Conservation (phyloP, 129 eudicot genomes). For the Artemisia argyi region DNA sequence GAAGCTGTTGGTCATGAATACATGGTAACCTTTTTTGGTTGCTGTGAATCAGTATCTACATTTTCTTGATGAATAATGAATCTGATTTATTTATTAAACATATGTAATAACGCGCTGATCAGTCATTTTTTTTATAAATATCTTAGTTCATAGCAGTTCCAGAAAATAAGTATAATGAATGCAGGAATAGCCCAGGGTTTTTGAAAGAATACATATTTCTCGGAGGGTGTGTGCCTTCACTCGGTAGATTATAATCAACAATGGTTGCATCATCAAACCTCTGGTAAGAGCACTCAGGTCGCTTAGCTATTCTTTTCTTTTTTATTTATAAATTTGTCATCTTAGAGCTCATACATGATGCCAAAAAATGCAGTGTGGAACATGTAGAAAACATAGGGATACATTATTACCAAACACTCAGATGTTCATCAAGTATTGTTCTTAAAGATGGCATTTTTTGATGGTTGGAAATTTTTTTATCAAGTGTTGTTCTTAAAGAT, state of each 20-base stretch:
- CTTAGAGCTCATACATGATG: background rate
- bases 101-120: too few species aligned
- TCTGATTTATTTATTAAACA: background rate
- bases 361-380: constrained; percentile 58
- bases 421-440: too few species aligned
- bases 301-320: too few species aligned
- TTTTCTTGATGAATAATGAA: background rate
- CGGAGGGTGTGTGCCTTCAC: constrained; percentile 84
- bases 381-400: constrained; percentile 85
- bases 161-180: constrained; percentile 77
- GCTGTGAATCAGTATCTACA: constrained; percentile 58
- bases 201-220: constrained; percentile 91
- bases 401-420: constrained; percentile 83
- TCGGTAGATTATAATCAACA: constrained; percentile 81
- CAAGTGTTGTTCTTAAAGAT: too few species aligned
- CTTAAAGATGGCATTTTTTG: too few species aligned
- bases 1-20: constrained; percentile 98
- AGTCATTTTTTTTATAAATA: too few species aligned
- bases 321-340: too few species aligned
- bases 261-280: constrained; percentile 86
- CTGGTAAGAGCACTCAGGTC: constrained; percentile 67
- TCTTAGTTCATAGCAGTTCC: constrained; percentile 80
- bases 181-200: constrained; percentile 75
- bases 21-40: constrained; percentile 74
- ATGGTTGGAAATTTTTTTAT: too few species aligned